Base-by-base conservation (phyloP, 164 flowering plant species). In the Nymphaea colorata region DNA sequence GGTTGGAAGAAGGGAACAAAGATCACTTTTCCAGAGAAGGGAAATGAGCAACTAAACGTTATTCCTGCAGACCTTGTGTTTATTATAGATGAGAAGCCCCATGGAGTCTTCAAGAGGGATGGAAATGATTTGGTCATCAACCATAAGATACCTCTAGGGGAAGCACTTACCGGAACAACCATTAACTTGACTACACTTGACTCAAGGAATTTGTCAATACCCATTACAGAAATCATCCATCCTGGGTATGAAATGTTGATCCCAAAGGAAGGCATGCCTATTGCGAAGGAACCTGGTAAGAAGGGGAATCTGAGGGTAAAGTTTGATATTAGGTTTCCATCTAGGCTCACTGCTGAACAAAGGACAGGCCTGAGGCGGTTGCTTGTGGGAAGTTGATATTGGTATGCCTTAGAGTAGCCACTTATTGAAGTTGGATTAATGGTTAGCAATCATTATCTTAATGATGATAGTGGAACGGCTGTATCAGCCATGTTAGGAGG, bases 1-100 rank as follows among this genome's bases (percentile, higher is more conserved):
- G 98, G 97, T 61, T 91, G 97, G 97, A 94, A 91, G 81, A 91
- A 88, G 76, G 98, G 98, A 61, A 93, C 98, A 41, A 93, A 86
- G 78, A 85, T 93, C 69, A 91, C 96, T 61, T 94, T 94, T 69
- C 93, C 96, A 1, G 91, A 88, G 81, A 94, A 83, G 83, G 91
- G 97, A 66, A 85, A 87, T 66, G 81, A 85, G 66, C 90, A 78
- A 70, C 89, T 84, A 36, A 88, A 91, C 57, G 69, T 84, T 64
- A 76, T 82, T 72, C 86, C 96, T 5, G 87, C 96, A 16, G 98
- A 94, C 80, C 78, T 91, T 62, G 73, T 88, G 42, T 90, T 94
- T 59, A 86, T 91, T 66, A 73, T 94, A 36, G 96, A 89, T 69
- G 97, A 91, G 86, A 91, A 85, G 74, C 91, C 95, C 17, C 98